Evolutionary conservation across 1,139 yeast species (phyloP), one percentile per base, ranked within the genome.

Genomic region (Debaryomyces subglobosus): DNA sequence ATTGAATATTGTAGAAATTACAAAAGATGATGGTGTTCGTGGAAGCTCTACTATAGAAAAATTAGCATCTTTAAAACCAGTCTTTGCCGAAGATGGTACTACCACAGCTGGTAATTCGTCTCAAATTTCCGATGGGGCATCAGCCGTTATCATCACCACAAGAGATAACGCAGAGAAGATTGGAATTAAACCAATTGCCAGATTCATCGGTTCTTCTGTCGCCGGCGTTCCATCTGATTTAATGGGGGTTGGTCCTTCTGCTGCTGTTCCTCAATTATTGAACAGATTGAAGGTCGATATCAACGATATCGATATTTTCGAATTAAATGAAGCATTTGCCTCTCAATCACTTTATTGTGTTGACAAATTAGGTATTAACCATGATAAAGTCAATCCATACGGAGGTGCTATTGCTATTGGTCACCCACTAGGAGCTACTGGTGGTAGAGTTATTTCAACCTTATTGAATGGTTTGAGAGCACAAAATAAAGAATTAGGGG

Each of bases 341-440:
- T 65, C 72, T 29, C 77, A 72, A 49, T 67, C 72, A 12, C 54
- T 72, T 25, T 67, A 69, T 50, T 65, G 67, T 47, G 63, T 71
- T 39, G 60, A 63, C 25, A 54, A 61, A 40, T 57, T 72, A 42
- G 72, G 72, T 21, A 51, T 72, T 30, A 68, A 64, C 44, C 48
- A 52, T 36, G 63, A 58, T 4, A 68, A 68, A 53, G 73, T 72
- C 38, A 72, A 72, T 49, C 74, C 74, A 10, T 63, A 62, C 52
- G 78, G 78, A 37, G 78, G 78, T 29, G 77, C 78, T 10, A 72
- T 72, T 54, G 78, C 78, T 8, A 51, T 73, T 40, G 77, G 78
- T 10, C 78, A 72, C 52, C 76, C 77, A 33, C 61, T 72, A 40
- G 77, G 76, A 15, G 74, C 75, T 15, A 72, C 76, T 30, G 77